phyloP scores from a whole-genome alignment of 2,329 filamentous ascomycete genomes.

The Ophiocordyceps camponoti-leonardi region DNA sequence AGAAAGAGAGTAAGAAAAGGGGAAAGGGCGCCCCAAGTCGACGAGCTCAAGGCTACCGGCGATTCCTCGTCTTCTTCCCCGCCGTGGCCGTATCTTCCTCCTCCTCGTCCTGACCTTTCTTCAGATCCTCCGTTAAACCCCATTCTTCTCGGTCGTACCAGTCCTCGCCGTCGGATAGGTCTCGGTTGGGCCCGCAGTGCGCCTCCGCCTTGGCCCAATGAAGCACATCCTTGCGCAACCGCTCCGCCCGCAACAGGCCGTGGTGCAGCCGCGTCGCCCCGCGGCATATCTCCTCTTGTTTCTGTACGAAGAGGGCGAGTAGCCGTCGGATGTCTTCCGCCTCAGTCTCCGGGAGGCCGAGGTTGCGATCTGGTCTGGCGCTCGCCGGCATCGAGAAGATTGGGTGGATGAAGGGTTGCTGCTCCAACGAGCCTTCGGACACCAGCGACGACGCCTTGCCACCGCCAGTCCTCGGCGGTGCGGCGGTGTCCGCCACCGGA shows the following conservation, averaged over 20 bases:
- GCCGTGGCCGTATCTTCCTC: constrained; percentile 52
- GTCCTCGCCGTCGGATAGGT: constrained; percentile 78
- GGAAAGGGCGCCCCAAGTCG: not conserved
- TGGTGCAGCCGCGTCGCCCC: constrained; percentile 50
- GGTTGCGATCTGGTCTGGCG: constrained; percentile 48
- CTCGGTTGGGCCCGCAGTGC: constrained; percentile 45
- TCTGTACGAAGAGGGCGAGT: constrained; percentile 63
- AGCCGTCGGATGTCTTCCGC: constrained; percentile 63
- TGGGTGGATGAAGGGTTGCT: constrained; percentile 49
- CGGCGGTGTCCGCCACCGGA: constrained; percentile 20
- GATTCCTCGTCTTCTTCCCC: constrained; percentile 43
- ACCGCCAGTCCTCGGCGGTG: constrained; percentile 6
- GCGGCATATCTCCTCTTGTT: constrained; percentile 69
- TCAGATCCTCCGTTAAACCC: constrained; percentile 54
- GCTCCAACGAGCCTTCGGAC: constrained; percentile 7
- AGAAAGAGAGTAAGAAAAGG: not conserved
- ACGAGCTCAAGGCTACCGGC: constrained; percentile 16
- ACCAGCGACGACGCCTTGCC: not conserved
- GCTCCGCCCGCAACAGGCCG: constrained; percentile 55
- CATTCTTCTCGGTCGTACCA: constrained; percentile 78
- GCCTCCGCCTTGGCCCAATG: constrained; percentile 66
- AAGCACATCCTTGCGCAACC: constrained; percentile 53
- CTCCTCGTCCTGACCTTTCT: constrained; percentile 70
- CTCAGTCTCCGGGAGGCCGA: constrained; percentile 54
- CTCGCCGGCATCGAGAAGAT: constrained; percentile 51